Evolutionary conservation across 169 alveolate species (phyloP), one percentile per base, ranked within the genome.

Genomic region (Plasmodium sp.): DNA sequence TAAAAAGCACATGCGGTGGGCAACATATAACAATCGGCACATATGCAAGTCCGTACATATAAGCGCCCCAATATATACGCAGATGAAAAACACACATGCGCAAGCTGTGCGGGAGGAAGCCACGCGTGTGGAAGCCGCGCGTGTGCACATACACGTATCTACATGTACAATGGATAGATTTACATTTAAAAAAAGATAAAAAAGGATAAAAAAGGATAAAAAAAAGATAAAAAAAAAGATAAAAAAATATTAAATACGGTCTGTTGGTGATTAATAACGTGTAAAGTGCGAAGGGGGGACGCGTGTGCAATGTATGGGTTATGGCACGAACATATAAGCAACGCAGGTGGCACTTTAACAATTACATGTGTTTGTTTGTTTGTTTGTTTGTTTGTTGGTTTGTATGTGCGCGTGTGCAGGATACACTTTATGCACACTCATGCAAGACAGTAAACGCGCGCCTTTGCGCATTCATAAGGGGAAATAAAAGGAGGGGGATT

Each of bases 171-270:
- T 18, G 27, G 34, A 43, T 80, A 80, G 33, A 74, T 45, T 80
- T 51, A 80, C 58, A 80, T 80, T 80, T 39, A 80, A 80, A 80
- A 80, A 80, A 80, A 80, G 56, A 14, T 3, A 77, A 34, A 18
- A 51, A 77, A 14, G n/a, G n/a, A n/a, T n/a, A n/a, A n/a, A 80
- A 80, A 80, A 80, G 31, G 56, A 14, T 3, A 77, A 34, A 18
- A 51, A 77, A 14, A 34, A 22, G 27, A 12, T 0, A 33, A 27
- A 34, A 34, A 34, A 75, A 36, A 34, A 73, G 82, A 73, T 31
- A 27, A 27, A 36, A 75, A 36, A 18, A 80, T 31, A 67, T 18
- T 67, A 16, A 67, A 67, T 67, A 22, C 77, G 77, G 77, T 67
- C 3, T 67, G 14, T 22, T 67, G 33, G 77, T 67, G n/a, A 22